These are phyloP conservation scores for Mucor saturninus DNA, from an alignment of 371 early-diverging fungal species.

Conservation along the genomic window DNA sequence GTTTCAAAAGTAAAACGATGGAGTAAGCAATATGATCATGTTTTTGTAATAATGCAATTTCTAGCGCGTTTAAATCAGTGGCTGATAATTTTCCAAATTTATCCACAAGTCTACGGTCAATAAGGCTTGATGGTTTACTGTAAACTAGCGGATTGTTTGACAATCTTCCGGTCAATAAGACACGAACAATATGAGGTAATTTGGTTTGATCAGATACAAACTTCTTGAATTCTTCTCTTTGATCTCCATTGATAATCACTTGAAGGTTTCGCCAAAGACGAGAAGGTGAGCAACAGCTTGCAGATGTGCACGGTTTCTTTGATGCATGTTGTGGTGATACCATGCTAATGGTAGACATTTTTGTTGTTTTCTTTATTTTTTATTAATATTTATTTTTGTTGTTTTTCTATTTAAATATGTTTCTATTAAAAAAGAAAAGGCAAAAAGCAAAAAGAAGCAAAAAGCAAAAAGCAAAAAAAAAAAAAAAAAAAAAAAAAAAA, in stretches of 20 bases:
- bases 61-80: slow-evolving; percentile 33
- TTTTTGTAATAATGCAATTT: slow-evolving; percentile 26
- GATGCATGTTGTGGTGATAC: slow-evolving; percentile 31
- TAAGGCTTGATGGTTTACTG: slow-evolving; percentile 22
- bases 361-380: slow-evolving; percentile 4
- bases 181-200: slow-evolving; percentile 28
- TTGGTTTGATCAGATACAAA: slow-evolving; percentile 19
- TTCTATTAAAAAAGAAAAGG: slow-evolving; percentile 6
- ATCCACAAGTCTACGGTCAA: slow-evolving; percentile 16
- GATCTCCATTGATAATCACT: slow-evolving; percentile 32
- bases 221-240: slow-evolving; percentile 33
- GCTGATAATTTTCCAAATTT: slow-evolving; percentile 31
- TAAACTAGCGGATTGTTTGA: slow-evolving; percentile 37
- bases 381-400: neutral
- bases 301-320: slow-evolving; percentile 38
- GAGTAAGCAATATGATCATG: slow-evolving; percentile 27
- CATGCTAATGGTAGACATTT: slow-evolving; percentile 16
- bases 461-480: slow-evolving; percentile 10
- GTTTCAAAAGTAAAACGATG: slow-evolving; percentile 18
- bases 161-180: slow-evolving; percentile 36
- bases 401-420: neutral
- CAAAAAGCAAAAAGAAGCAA: neutral
- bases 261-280: slow-evolving; percentile 39
- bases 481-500: slow-evolving; percentile 8
- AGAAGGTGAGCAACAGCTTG: slow-evolving; percentile 33